Base-by-base conservation (phyloP, 768 basidiomycete genomes). In the Calocybe cyanea region DNA sequence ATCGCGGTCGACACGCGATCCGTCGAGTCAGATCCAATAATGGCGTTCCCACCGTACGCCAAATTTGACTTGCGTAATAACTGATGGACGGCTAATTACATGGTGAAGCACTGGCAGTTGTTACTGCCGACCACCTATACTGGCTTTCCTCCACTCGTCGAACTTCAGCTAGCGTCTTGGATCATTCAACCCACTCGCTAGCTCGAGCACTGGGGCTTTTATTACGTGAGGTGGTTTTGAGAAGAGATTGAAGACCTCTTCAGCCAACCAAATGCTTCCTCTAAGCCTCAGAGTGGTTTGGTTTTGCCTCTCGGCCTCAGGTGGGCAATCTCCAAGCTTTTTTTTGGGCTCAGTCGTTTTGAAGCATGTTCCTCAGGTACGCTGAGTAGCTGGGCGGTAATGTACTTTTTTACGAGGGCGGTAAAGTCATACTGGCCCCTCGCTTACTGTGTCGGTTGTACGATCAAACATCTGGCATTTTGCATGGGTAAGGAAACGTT, bases 231-330 rank as follows among this genome's bases (percentile, higher is more conserved):
- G n/a, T n/a, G n/a, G n/a, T n/a, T n/a, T n/a, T n/a, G n/a, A n/a
- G n/a, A n/a, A n/a, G n/a, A n/a, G 25, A 28, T 28, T 28, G 25
- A 5, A 11, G 25, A 11, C 6, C 25, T 28, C 34, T 28, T 15
- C 31, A 23, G 19, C 23, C 20, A 19, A 43, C 39, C 32, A 37
- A 37, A 83, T 83, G 81, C 70, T 83, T 28, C 68, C 77, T 15
- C 75, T 74, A 44, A 68, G 72, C 38, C 67, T 84, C 44, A 83
- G 76, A 64, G 63, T 76, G 35, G 64, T 65, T 38, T 85, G 81
- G 80, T 80, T 80, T 52, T 64, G 67, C 52, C 66, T 85, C 15
- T 81, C 81, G 11, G 51, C 79, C 17, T 64, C 71, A 53, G 80
- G 81, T 80, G 48, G 42, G 68, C 5, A 19, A 20, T 25, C n/a